A percentile compares a stretch with the other conserved stretches of the same genome.
phyloP scores from a whole-genome alignment of 768 basidiomycete genomes.

The Cystoderma amianthinum region DNA sequence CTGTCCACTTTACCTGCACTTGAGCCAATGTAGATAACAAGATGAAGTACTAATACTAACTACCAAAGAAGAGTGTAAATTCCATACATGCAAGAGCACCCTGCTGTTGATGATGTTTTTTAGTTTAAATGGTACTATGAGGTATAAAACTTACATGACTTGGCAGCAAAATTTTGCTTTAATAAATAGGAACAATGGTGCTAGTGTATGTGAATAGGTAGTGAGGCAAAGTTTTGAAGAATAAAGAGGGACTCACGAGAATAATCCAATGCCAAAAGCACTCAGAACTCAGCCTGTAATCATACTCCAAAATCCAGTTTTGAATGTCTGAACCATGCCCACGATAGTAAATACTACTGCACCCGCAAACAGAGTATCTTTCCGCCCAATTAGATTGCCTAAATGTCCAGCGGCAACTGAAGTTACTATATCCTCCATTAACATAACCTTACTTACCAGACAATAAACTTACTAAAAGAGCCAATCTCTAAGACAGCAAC shows the following conservation, averaged over 20 bases:
- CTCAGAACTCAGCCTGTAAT: constrained; percentile 65
- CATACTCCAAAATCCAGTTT: constrained; percentile 64
- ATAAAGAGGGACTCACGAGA: constrained; percentile 45
- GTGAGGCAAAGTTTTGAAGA: not conserved
- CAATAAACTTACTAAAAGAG: constrained; percentile 74
- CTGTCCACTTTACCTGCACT: constrained; percentile 58
- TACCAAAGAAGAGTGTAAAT: constrained; percentile 82
- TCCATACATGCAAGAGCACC: constrained; percentile 88
- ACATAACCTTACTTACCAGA: no score
- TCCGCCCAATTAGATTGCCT: constrained; percentile 71
- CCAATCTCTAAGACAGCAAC: constrained; percentile 88
- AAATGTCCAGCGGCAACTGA: constrained; percentile 74
- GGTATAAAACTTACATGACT: constrained; percentile 48
- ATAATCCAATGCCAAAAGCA: constrained; percentile 74
- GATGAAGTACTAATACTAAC: constrained; percentile 33
- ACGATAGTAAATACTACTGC: constrained; percentile 73
- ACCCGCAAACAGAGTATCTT: constrained; percentile 67
- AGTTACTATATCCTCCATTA: constrained; percentile 45
- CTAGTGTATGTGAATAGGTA: constrained; percentile 24
- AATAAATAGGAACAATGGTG: constrained; percentile 83
- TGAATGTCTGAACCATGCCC: constrained; percentile 69
- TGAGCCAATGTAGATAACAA: not conserved
- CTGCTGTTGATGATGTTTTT: constrained; percentile 34
- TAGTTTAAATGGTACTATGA: constrained; percentile 1
- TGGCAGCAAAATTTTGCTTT: constrained; percentile 88